Conservation (phyloP, 2,329 filamentous ascomycete genomes). For the Aspergillus tubingensis region DNA sequence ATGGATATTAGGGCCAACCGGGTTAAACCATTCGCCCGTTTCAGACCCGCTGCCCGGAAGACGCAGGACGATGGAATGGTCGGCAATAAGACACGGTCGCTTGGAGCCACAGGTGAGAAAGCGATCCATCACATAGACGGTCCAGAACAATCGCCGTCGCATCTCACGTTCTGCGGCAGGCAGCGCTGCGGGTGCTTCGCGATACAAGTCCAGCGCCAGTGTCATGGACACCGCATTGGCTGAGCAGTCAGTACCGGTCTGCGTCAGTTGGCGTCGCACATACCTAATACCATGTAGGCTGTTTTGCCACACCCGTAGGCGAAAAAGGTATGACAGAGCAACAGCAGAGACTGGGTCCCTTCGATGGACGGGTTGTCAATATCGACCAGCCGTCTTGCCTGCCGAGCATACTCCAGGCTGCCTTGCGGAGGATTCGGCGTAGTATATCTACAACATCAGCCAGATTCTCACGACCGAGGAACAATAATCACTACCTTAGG, state of each 20-base stretch:
- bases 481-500: slow-evolving; percentile 16
- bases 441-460: slow-evolving; percentile 62
- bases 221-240: slow-evolving; percentile 79
- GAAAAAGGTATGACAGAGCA: slow-evolving; percentile 74
- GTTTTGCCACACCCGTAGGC: slow-evolving; percentile 79
- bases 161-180: slow-evolving; percentile 72
- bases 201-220: slow-evolving; percentile 76
- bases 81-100: slow-evolving; percentile 75
- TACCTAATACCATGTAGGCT: slow-evolving; percentile 83
- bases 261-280: not conserved
- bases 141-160: slow-evolving; percentile 81
- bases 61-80: slow-evolving; percentile 73
- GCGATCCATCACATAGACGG: slow-evolving; percentile 83
- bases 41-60: slow-evolving; percentile 68
- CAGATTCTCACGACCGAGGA: slow-evolving; percentile 19
- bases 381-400: slow-evolving; percentile 70
- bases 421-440: slow-evolving; percentile 68
- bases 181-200: slow-evolving; percentile 68
- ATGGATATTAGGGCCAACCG: slow-evolving; percentile 74
- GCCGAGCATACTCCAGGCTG: slow-evolving; percentile 72
- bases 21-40: slow-evolving; percentile 78
- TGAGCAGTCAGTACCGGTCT: slow-evolving; percentile 34
- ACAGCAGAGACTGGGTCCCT: slow-evolving; percentile 70
- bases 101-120: slow-evolving; percentile 80
- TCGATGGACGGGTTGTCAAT: slow-evolving; percentile 81